Conservation (phyloP, 2,329 filamentous ascomycete genomes). For the Pseudofabraea citricarpa region DNA sequence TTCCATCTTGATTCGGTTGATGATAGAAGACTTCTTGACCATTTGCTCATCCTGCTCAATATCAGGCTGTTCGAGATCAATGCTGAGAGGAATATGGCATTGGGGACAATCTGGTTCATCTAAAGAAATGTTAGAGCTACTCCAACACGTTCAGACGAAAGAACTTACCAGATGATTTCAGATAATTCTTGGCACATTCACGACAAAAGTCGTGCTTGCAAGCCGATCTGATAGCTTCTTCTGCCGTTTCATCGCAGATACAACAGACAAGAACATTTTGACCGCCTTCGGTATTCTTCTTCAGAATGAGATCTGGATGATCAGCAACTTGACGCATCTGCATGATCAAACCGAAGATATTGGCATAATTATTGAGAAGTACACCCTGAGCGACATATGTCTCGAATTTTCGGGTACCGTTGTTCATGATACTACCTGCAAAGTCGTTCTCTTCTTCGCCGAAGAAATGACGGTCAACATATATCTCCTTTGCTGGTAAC, state of each 20-base stretch:
- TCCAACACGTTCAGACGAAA: too few relatives aligned
- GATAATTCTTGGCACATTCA: constrained; percentile 72
- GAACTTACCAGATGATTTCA: constrained; percentile 68
- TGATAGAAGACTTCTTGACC: constrained; percentile 94
- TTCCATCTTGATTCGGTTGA: constrained; percentile 98
- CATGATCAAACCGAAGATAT: constrained; percentile 98
- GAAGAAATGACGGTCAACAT: constrained; percentile 92
- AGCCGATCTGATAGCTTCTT: constrained; percentile 86
- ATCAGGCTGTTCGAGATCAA: constrained; percentile 92
- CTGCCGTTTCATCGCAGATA: constrained; percentile 93
- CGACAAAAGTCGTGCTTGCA: constrained; percentile 94
- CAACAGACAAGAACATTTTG: constrained; percentile 89
- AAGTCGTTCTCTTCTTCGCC: constrained; percentile 95
- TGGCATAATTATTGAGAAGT: constrained; percentile 95
- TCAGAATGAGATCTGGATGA: constrained; percentile 88
- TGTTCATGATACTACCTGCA: constrained; percentile 92
- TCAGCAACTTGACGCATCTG: constrained; percentile 98
- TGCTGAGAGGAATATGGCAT: constrained; percentile 84
- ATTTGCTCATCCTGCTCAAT: constrained; percentile 85
- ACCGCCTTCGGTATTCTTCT: constrained; percentile 79
- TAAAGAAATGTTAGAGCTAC: constrained; percentile 20
- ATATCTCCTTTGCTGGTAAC: constrained; percentile 88
- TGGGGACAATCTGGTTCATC: constrained; percentile 72
- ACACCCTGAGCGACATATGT: constrained; percentile 94
- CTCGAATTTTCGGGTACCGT: constrained; percentile 82